A percentile compares a stretch with the other conserved stretches of the same genome.
These are phyloP conservation scores for Leptomonas pyrrhocoris DNA, from an alignment of 208 protist species.

Conservation along the genomic window DNA sequence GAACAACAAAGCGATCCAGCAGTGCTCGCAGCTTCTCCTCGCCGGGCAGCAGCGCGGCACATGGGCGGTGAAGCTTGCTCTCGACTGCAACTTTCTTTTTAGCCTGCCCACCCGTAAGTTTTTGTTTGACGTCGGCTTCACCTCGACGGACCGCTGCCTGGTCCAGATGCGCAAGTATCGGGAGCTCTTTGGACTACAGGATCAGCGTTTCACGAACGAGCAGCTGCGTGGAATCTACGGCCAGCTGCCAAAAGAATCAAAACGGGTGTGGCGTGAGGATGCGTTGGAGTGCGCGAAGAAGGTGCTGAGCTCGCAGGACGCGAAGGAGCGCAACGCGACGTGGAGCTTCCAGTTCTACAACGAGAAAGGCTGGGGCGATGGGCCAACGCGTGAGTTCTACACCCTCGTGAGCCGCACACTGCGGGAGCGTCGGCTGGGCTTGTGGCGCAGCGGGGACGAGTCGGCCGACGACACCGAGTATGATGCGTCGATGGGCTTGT, in stretches of 20 bases:
- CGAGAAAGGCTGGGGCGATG: slow-evolving; percentile 87
- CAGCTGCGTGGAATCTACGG: slow-evolving; percentile 22
- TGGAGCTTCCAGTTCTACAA: slow-evolving; percentile 92
- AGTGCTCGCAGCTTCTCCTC: slow-evolving; percentile 74
- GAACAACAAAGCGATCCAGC: slow-evolving; percentile 83
- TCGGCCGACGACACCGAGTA: slow-evolving; percentile 55
- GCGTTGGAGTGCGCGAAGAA: slow-evolving; percentile 69
- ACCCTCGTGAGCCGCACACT: slow-evolving; percentile 75
- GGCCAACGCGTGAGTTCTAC: slow-evolving; percentile 92
- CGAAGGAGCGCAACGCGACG: slow-evolving; percentile 40
- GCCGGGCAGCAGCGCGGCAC: slow-evolving; percentile 74
- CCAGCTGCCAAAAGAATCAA: slow-evolving; percentile 39
- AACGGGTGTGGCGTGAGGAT: slow-evolving; percentile 64
- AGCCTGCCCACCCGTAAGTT: slow-evolving; percentile 66
- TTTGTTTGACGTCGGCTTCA: slow-evolving; percentile 82
- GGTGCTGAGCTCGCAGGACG: slow-evolving; percentile 46
- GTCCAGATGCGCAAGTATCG: slow-evolving; percentile 37
- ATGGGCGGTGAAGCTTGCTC: slow-evolving; percentile 82
- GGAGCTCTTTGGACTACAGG: slow-evolving; percentile 28
- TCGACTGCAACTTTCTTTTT: slow-evolving; percentile 88
- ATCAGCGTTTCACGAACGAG: slow-evolving; percentile 22
- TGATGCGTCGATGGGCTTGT: slow-evolving; percentile 57
- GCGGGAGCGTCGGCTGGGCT: slow-evolving; percentile 49
- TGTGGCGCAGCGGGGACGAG: slow-evolving; percentile 67
- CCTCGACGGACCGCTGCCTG: slow-evolving; percentile 33